Base-by-base conservation (phyloP, 805 yeast genomes). In the Wickerhamomyces subpelliculosus region DNA sequence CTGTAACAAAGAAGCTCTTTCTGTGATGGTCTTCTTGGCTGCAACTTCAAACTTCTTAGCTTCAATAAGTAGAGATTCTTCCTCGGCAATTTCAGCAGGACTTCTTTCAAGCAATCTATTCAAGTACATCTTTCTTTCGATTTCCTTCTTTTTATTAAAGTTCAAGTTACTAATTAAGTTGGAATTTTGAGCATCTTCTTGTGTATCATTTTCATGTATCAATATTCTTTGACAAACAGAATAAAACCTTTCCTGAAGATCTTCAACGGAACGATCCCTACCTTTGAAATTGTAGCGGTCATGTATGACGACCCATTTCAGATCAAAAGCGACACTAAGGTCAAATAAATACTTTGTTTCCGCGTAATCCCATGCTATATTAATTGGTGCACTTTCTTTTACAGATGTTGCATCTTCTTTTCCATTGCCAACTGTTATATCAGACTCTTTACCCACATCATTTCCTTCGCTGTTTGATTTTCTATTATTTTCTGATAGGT, bases 61-160 rank as follows among this genome's bases (percentile, higher is more conserved):
- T 57, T 93, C 98, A 23, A 90, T 80, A 10, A 93, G 85, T 35
- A 93, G 67, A 0, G 95, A 87, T 58, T 93, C 97, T 56, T 93
- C 99, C 63, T 93, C 98, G 0, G 97, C 97, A 32, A 93, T 85
- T 57, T 93, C 98, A 0, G 97, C 95, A 1, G 98, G 97, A 3
- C 90, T 78, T 48, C 99, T 68, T 27, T 78, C 78, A 31, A 90
- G 67, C 27, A 93, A 64, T 43, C 85, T 75, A 49, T 80, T 80
- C 33, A 93, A 62, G 54, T 90, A 90, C 36, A 74, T 74, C 50
- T 93, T 93, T 44, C 98, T 73, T 48, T 80, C 86, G 17, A 72
- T 43, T 57, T 93, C 98, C 46, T 75, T 78, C 7, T 72, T 70
- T 48, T 78, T 80, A 28, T 85, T 78, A 55, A 72, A 93, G 17